These are phyloP conservation scores for Chiua sp. DNA, from an alignment of 1,284 basidiomycete genomes.

Conservation along the genomic window DNA sequence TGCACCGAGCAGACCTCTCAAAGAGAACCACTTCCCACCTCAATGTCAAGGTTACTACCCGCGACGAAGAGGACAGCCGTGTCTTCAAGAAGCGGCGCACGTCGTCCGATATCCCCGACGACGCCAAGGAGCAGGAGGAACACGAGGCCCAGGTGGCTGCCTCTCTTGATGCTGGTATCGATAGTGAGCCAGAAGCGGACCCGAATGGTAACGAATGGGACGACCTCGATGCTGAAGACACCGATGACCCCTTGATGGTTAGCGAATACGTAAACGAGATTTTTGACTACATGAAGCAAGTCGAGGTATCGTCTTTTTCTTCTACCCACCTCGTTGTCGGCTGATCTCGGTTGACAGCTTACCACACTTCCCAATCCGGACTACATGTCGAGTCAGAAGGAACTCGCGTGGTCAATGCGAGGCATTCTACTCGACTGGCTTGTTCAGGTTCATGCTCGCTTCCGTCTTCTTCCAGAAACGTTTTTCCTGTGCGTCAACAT, in stretches of 20 bases:
- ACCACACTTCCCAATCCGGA: slow-evolving; percentile 85
- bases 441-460: slow-evolving; percentile 94
- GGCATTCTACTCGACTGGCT: slow-evolving; percentile 97
- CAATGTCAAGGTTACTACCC: slow-evolving; percentile 33
- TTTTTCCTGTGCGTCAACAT: slow-evolving; percentile 96
- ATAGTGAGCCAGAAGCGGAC: slow-evolving; percentile 58
- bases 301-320: slow-evolving; percentile 53
- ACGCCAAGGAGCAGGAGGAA: slow-evolving; percentile 39
- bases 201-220: slow-evolving; percentile 74
- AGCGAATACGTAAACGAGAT: slow-evolving; percentile 97
- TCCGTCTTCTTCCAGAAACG: slow-evolving; percentile 94
- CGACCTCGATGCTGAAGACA: slow-evolving; percentile 93
- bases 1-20: slow-evolving; percentile 34
- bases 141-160: slow-evolving; percentile 36
- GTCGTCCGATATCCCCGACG: slow-evolving; percentile 69
- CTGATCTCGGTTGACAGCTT: slow-evolving; percentile 50
- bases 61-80: slow-evolving; percentile 55
- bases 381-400: slow-evolving; percentile 92
- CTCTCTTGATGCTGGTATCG: slow-evolving; percentile 45
- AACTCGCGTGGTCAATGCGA: slow-evolving; percentile 94
- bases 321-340: background rate
- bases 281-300: slow-evolving; percentile 87
- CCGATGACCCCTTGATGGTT: slow-evolving; percentile 97
- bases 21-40: slow-evolving; percentile 34
- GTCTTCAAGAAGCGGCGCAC: slow-evolving; percentile 75